Evolutionary conservation across 73 alveolate genomes (phyloP).

Genomic region (Uronychia binucleata): DNA sequence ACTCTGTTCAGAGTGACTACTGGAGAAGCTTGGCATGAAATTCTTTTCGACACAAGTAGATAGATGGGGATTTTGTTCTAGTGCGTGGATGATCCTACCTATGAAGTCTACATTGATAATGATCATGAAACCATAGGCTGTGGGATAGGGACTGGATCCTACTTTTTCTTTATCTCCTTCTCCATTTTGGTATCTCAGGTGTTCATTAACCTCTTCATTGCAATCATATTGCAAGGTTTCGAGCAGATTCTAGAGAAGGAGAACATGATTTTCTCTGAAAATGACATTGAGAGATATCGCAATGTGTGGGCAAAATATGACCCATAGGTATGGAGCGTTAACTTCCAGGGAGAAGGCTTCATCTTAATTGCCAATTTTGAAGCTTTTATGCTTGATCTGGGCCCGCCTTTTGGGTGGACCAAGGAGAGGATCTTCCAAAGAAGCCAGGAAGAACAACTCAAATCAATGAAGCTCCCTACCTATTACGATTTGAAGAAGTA

Average conservation of each 20-base stretch:
- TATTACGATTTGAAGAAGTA: too few relatives aligned
- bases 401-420: too few relatives aligned
- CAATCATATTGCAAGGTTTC: constrained; percentile 58
- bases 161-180: constrained; percentile 33
- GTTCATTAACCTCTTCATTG: constrained; percentile 65
- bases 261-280: constrained; percentile 5
- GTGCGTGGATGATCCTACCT: constrained; percentile 1
- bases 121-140: constrained; percentile 15
- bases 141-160: constrained; percentile 13
- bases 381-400: too few relatives aligned
- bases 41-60: constrained; percentile 11
- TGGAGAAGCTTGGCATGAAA: constrained; percentile 50
- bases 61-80: constrained; percentile 6
- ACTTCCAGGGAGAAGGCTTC: too few relatives aligned
- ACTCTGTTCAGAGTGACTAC: constrained; percentile 29
- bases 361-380: too few relatives aligned
- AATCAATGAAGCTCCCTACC: too few relatives aligned
- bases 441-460: too few relatives aligned
- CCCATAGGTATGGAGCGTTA: too few relatives aligned
- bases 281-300: constrained; percentile 4
- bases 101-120: constrained; percentile 4
- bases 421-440: too few relatives aligned
- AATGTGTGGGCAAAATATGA: constrained; percentile 38
- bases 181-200: constrained; percentile 48
- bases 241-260: constrained; percentile 15